Conservation (phyloP, 352 stramenopile species). For the Globisporangium alternatum region DNA sequence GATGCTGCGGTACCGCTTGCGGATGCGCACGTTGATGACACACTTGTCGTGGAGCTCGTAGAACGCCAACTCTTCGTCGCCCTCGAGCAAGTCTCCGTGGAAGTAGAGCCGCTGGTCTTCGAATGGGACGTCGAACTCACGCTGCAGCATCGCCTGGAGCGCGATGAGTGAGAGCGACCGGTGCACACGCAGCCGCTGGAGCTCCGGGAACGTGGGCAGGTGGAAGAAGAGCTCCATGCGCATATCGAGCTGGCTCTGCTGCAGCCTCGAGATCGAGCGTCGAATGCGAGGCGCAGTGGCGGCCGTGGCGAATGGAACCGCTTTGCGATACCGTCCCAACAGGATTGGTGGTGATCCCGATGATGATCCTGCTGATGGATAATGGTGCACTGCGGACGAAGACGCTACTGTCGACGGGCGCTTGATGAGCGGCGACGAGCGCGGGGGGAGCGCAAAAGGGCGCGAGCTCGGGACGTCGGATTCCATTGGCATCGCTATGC, state of each 20-base stretch:
- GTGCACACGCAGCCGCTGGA: conserved; percentile 39
- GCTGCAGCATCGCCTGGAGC: conserved; percentile 53
- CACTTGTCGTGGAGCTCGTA: conserved; percentile 58
- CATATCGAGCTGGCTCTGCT: conserved; percentile 24
- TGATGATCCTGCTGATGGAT: not conserved
- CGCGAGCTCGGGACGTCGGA: not conserved
- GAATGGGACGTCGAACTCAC: conserved; percentile 52
- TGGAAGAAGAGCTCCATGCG: conserved; percentile 57
- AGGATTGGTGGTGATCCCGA: not conserved
- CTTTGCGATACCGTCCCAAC: conserved; percentile 1
- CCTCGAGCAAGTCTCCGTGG: conserved; percentile 53
- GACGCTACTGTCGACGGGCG: conserved; percentile 1
- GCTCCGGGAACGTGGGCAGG: conserved; percentile 24
- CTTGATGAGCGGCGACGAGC: not conserved
- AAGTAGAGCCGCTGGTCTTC: conserved; percentile 62
- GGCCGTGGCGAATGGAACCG: not conserved
- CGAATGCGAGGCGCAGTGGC: conserved; percentile 5
- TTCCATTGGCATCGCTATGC: not conserved
- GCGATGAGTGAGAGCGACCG: conserved; percentile 47
- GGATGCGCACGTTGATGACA: conserved; percentile 41
- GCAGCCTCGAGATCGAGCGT: conserved; percentile 21
- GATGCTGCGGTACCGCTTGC: conserved; percentile 53
- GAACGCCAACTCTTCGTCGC: conserved; percentile 51
- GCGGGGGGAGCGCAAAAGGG: not conserved
- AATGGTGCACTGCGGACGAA: not conserved